Percentiles rank a stretch among this genome's conserved stretches.
Evolutionary conservation across 2,329 filamentous ascomycete genomes (phyloP).

Genomic region (Exophiala mesophila): DNA sequence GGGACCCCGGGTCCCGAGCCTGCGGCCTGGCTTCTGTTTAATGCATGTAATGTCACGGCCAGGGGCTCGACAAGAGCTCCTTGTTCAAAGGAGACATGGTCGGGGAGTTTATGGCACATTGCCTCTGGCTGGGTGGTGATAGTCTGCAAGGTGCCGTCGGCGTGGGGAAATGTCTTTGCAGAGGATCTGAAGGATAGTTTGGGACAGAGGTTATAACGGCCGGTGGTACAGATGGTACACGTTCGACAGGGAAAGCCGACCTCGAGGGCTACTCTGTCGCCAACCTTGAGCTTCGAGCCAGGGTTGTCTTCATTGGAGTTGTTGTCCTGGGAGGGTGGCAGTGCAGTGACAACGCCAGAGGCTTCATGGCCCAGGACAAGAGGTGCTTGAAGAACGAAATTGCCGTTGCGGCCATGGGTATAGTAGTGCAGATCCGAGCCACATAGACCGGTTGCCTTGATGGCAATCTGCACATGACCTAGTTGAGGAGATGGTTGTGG

Average conservation of each 20-base stretch:
- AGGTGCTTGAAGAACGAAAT: constrained; percentile 75
- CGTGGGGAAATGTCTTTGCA: constrained; percentile 57
- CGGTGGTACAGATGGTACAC: constrained; percentile 52
- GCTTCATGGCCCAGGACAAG: constrained; percentile 78
- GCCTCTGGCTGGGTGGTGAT: constrained; percentile 57
- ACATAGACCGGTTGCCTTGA: constrained; percentile 64
- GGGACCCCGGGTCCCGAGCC: constrained; percentile 30
- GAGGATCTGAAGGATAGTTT: constrained; percentile 55
- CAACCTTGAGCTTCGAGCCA: constrained; percentile 41
- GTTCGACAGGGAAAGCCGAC: constrained; percentile 77
- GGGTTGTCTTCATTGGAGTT: constrained; percentile 1
- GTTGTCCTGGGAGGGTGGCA: constrained; percentile 38
- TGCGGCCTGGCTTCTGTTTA: constrained; percentile 48
- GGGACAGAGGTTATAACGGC: constrained; percentile 59
- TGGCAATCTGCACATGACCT: constrained; percentile 58
- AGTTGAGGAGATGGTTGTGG: constrained; percentile 42
- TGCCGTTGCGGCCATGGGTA: constrained; percentile 77
- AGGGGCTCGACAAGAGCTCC: constrained; percentile 58
- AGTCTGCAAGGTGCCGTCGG: constrained; percentile 61
- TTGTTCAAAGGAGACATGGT: constrained; percentile 49
- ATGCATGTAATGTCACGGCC: constrained; percentile 57
- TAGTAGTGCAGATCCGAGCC: constrained; percentile 80
- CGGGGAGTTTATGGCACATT: constrained; percentile 56
- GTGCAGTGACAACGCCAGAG: constrained; percentile 68
- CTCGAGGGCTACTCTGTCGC: constrained; percentile 88